These are phyloP conservation scores for Fusarium siculi DNA, from an alignment of 2,329 filamentous ascomycete genomes.

Conservation along the genomic window DNA sequence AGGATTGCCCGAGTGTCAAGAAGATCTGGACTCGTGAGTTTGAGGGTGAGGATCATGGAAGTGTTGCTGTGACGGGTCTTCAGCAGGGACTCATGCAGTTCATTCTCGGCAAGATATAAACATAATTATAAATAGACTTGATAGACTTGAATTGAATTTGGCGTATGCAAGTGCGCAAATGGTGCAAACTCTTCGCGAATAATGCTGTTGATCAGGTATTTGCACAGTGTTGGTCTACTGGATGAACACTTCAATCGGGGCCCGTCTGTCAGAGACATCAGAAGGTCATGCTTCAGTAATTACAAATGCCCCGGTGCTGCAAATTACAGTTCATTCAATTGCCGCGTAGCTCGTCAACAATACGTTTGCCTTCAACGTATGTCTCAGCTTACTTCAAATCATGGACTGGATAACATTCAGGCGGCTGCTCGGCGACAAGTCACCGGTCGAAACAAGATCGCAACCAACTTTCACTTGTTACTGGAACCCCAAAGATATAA, in stretches of 20 bases:
- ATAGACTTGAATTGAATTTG: not conserved
- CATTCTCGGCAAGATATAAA: conserved; percentile 25
- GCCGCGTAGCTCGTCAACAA: not conserved
- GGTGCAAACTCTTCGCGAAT: not conserved
- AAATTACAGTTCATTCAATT: not conserved
- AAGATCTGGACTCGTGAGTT: conserved; percentile 41
- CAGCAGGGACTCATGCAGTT: conserved; percentile 40
- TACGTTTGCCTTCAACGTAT: too few relatives aligned
- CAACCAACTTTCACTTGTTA: not conserved
- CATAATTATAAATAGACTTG: not conserved
- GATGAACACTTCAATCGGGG: not conserved
- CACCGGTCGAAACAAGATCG: too few relatives aligned
- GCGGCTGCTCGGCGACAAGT: not conserved
- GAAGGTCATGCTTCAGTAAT: not conserved
- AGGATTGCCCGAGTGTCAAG: conserved; percentile 26
- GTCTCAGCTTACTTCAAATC: too few relatives aligned
- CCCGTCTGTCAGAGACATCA: not conserved
- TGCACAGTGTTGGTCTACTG: not conserved
- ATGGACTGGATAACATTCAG: not conserved
- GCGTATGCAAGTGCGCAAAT: not conserved
- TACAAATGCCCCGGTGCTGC: accelerated
- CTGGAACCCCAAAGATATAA: not conserved
- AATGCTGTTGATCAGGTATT: accelerated
- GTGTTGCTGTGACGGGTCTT: conserved; percentile 34
- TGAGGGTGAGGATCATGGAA: conserved; percentile 42